A percentile compares a stretch with the other conserved stretches of the same genome.
These are phyloP conservation scores for Tardiomyces digboiensis DNA, from an alignment of 1,139 yeast species.

Conservation along the genomic window DNA sequence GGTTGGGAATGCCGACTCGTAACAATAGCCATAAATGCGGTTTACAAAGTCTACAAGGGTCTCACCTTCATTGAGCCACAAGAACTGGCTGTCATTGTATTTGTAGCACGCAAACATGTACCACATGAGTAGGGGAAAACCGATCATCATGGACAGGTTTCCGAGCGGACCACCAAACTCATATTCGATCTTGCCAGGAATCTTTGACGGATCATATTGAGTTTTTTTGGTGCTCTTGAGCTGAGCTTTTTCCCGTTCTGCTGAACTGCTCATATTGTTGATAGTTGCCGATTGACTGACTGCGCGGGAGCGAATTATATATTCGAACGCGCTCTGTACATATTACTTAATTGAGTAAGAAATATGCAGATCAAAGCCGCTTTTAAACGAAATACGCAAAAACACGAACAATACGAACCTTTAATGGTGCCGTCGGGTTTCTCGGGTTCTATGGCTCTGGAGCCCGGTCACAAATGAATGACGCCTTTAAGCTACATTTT, in stretches of 20 bases:
- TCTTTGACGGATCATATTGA: neutral
- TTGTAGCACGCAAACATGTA: slow-evolving; percentile 92
- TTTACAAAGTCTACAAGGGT: slow-evolving; percentile 47
- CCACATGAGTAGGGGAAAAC: slow-evolving; percentile 91
- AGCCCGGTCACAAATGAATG: no score
- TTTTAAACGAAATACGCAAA: neutral
- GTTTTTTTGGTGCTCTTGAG: neutral
- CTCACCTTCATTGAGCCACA: slow-evolving; percentile 58
- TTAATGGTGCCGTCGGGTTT: no score
- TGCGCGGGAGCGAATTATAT: neutral
- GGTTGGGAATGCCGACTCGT: slow-evolving; percentile 61
- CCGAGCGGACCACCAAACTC: slow-evolving; percentile 97
- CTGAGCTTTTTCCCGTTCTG: neutral
- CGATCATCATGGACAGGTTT: slow-evolving; percentile 84
- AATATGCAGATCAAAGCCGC: neutral
- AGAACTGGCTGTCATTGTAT: slow-evolving; percentile 65
- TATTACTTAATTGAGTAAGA: no score
- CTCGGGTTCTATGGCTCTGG: no score
- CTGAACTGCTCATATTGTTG: neutral
- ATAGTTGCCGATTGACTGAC: neutral
- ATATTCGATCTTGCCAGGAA: slow-evolving; percentile 25
- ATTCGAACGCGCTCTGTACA: no score
- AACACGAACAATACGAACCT: neutral
- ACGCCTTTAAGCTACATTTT: no score
- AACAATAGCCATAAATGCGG: slow-evolving; percentile 34